A percentile compares a stretch with the other conserved stretches of the same genome.
Evolutionary conservation across 176 grass and related monocot genomes (phyloP).

Genomic region (Lolium rigidum): DNA sequence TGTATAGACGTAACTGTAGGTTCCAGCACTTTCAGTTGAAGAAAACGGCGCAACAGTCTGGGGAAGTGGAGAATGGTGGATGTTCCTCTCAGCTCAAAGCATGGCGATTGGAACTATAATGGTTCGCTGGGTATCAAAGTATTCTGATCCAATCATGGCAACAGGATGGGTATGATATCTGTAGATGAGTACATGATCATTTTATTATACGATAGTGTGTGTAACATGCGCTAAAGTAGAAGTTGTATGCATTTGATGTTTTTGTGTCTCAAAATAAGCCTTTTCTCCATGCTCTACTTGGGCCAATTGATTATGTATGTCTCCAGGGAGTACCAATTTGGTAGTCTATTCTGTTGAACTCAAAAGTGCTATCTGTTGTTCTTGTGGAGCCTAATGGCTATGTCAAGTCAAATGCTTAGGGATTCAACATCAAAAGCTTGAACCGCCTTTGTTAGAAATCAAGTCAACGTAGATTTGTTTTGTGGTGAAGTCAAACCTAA

Average conservation of each 20-base stretch:
- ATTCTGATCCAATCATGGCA: constrained; percentile 96
- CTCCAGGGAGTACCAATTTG: not conserved
- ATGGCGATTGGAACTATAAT: constrained; percentile 93
- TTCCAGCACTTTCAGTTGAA: constrained; percentile 74
- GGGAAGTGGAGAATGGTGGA: constrained; percentile 96
- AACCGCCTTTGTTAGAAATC: constrained; percentile 25
- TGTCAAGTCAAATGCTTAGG: constrained; percentile 9
- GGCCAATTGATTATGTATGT: not conserved
- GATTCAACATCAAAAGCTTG: constrained; percentile 6
- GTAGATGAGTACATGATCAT: constrained; percentile 23
- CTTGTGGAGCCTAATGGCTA: not conserved
- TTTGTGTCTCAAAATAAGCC: not conserved
- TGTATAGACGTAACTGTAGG: constrained; percentile 46
- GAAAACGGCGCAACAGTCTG: constrained; percentile 64
- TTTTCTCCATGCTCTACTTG: not conserved
- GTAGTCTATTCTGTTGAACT: constrained; percentile 12
- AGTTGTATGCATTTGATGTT: not conserved
- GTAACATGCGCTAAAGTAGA: not conserved
- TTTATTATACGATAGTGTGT: not conserved
- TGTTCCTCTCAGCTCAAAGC: constrained; percentile 99
- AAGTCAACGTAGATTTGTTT: not conserved
- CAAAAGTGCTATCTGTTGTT: constrained; percentile 8
- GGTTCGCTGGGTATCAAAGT: constrained; percentile 96
- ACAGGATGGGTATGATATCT: constrained; percentile 89
- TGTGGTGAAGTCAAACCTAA: not conserved